Percentiles rank a stretch among this genome's conserved stretches.
Evolutionary conservation across 257 asterid species (phyloP).

Genomic region (Anisodus tanguticus): DNA sequence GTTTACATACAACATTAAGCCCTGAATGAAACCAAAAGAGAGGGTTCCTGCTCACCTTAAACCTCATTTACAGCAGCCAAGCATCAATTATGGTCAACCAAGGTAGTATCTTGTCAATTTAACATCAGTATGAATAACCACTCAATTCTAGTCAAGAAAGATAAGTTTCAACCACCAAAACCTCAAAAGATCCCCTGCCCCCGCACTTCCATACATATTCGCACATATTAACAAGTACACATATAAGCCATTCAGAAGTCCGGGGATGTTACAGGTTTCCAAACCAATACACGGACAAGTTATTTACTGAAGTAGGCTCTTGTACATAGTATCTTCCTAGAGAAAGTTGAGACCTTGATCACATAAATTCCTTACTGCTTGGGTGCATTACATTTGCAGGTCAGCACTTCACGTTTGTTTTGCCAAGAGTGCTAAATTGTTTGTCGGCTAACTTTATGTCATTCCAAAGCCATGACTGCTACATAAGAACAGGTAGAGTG

Average conservation of each 20-base stretch:
- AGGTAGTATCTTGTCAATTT: not conserved
- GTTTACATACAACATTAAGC: slow-evolving; percentile 3
- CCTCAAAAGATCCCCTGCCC: not conserved
- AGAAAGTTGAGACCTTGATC: slow-evolving; percentile 6
- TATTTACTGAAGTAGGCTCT: slow-evolving; percentile 22
- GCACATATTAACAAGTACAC: slow-evolving; percentile 23
- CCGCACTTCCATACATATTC: not conserved
- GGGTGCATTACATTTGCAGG: slow-evolving; percentile 54
- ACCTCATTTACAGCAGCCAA: not conserved
- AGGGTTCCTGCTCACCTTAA: not conserved
- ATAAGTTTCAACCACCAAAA: slow-evolving; percentile 24
- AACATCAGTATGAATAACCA: not conserved
- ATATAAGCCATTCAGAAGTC: not conserved
- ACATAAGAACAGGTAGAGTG: slow-evolving; percentile 81
- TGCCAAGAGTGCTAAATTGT: slow-evolving; percentile 77
- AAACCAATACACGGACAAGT: slow-evolving; percentile 5
- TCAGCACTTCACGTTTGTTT: slow-evolving; percentile 55
- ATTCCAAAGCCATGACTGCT: slow-evolving; percentile 83
- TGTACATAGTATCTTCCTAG: slow-evolving; percentile 2
- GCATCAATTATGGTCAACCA: not conserved
- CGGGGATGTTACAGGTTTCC: not conserved
- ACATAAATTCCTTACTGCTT: slow-evolving; percentile 24
- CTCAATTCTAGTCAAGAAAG: slow-evolving; percentile 7
- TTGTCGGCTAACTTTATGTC: slow-evolving; percentile 65
- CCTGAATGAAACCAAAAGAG: slow-evolving; percentile 11